These are phyloP conservation scores for Boletus rubropictus DNA, from an alignment of 768 basidiomycete genomes.

Conservation along the genomic window DNA sequence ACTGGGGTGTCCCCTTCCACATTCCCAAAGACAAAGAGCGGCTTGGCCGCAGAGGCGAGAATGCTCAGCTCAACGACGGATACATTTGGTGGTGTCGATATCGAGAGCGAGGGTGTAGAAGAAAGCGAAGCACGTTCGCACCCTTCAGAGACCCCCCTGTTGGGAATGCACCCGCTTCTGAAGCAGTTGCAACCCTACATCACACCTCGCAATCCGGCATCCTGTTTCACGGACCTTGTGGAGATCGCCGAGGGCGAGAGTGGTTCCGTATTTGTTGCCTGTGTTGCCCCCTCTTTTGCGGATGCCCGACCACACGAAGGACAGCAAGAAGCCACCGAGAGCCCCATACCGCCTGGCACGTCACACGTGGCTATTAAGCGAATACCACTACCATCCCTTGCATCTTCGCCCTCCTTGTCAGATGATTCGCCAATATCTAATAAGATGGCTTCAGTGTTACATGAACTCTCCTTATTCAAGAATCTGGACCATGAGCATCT, in stretches of 20 bases:
- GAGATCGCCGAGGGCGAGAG: conserved; percentile 84
- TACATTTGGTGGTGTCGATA: conserved; percentile 35
- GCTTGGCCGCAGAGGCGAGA: conserved; percentile 22
- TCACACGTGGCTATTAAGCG: conserved; percentile 74
- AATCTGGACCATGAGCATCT: conserved; percentile 56
- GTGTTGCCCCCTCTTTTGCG: conserved; percentile 20
- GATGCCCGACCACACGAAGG: background rate
- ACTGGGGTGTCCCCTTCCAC: conserved; percentile 3
- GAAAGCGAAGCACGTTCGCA: background rate
- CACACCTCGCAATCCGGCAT: conserved; percentile 57
- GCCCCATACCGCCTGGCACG: conserved; percentile 21
- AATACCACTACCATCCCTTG: conserved; percentile 49
- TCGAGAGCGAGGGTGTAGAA: conserved; percentile 7
- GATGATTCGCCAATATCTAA: conserved; percentile 38
- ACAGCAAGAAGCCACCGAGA: conserved; percentile 9
- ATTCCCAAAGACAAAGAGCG: conserved; percentile 6
- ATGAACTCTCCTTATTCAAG: conserved; percentile 56
- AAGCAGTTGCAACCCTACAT: conserved; percentile 54
- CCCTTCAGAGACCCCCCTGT: background rate
- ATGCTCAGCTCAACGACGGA: conserved; percentile 30
- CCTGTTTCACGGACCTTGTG: conserved; percentile 59
- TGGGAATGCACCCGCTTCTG: conserved; percentile 29
- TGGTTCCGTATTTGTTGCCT: conserved; percentile 58
- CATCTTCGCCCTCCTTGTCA: conserved; percentile 12
- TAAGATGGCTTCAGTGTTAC: conserved; percentile 58